A percentile compares a stretch with the other conserved stretches of the same genome.
phyloP scores from a whole-genome alignment of 2,329 filamentous ascomycete genomes.

The Fusarium circinatum region DNA sequence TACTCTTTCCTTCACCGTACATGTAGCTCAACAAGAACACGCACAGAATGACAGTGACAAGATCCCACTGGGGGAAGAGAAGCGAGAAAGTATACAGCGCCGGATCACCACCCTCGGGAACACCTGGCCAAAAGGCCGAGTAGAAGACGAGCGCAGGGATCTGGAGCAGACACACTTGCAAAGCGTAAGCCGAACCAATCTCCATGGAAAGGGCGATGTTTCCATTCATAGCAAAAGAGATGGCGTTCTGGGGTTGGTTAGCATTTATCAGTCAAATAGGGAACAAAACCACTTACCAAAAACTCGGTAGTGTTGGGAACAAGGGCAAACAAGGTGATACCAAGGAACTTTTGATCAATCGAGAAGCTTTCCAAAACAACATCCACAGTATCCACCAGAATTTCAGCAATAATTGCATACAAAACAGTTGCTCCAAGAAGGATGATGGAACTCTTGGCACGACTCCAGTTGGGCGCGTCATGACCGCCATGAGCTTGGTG shows the following conservation, averaged over 20 bases:
- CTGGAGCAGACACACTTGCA: constrained; percentile 95
- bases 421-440: constrained; percentile 88
- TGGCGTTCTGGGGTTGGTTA: constrained; percentile 76
- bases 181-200: constrained; percentile 94
- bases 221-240: constrained; percentile 99
- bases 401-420: constrained; percentile 97
- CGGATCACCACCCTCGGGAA: constrained; percentile 51
- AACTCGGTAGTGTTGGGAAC: constrained; percentile 99
- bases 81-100: constrained; percentile 79
- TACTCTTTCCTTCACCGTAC: constrained; percentile 98
- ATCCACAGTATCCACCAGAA: constrained; percentile 95
- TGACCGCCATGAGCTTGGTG: constrained; percentile 74
- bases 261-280: not conserved
- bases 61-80: constrained; percentile 98
- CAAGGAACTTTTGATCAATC: constrained; percentile 96
- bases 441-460: constrained; percentile 88
- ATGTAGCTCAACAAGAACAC: constrained; percentile 97
- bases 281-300: constrained; percentile 67
- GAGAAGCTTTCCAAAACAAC: constrained; percentile 91
- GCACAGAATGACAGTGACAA: constrained; percentile 95
- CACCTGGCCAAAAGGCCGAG: constrained; percentile 76
- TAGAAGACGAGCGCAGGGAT: constrained; percentile 93
- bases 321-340: constrained; percentile 94
- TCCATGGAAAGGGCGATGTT: constrained; percentile 99
- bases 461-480: constrained; percentile 98